Percentiles rank a stretch among this genome's conserved stretches.
These are phyloP conservation scores for Vitis rupestris DNA, from an alignment of 164 flowering plant genomes.

Conservation along the genomic window DNA sequence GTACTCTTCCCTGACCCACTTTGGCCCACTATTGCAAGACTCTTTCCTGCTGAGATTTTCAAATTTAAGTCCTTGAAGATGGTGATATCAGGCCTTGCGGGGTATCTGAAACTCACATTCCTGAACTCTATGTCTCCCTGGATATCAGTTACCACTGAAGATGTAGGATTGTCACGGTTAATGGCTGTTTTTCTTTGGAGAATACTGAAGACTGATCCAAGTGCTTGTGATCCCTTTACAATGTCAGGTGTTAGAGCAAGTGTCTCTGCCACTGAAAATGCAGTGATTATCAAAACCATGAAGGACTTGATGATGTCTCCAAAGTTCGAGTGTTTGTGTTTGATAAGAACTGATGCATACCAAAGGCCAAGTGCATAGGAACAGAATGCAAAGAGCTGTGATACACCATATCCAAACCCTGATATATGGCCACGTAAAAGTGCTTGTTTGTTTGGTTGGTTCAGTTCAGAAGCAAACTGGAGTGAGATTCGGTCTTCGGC, in stretches of 20 bases:
- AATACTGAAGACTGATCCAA: conserved; percentile 57
- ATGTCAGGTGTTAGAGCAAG: conserved; percentile 70
- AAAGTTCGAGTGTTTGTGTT: conserved; percentile 44
- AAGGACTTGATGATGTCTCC: conserved; percentile 66
- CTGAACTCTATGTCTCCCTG: conserved; percentile 61
- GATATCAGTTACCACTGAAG: conserved; percentile 34
- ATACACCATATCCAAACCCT: conserved; percentile 65
- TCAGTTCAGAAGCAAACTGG: conserved; percentile 46
- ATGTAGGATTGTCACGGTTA: conserved; percentile 37
- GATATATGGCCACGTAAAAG: conserved; percentile 67
- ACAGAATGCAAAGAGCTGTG: conserved; percentile 56
- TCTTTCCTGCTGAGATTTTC: conserved; percentile 49
- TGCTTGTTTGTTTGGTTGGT: conserved; percentile 47
- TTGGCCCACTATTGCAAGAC: conserved; percentile 81
- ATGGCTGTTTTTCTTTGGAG: conserved; percentile 57
- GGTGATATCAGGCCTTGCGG: conserved; percentile 56
- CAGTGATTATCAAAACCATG: conserved; percentile 66
- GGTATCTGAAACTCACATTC: conserved; percentile 64
- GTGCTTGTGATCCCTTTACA: conserved; percentile 64
- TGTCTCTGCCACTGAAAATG: conserved; percentile 70
- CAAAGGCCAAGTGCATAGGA: conserved; percentile 78
- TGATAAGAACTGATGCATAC: conserved; percentile 67
- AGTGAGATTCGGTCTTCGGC: conserved; percentile 49
- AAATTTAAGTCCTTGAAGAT: conserved; percentile 52
- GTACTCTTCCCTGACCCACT: conserved; percentile 93